Percentiles rank a stretch among this genome's conserved stretches.
phyloP scores from a whole-genome alignment of 208 protist genomes.

The Wallacemonas sp. region DNA sequence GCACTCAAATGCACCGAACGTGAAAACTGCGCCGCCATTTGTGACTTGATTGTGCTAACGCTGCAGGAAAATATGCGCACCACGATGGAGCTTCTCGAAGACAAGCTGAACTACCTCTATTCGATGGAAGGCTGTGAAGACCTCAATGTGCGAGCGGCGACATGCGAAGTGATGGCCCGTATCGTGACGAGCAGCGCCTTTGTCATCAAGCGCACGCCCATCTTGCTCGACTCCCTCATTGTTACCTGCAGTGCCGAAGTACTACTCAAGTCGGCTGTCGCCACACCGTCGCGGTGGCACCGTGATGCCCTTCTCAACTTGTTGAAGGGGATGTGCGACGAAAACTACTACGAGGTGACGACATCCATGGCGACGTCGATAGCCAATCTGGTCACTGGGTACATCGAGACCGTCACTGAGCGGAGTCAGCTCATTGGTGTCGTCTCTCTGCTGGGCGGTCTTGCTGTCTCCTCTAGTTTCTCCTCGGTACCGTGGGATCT shows the following conservation, averaged over 20 bases:
- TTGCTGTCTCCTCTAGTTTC: constrained; percentile 50
- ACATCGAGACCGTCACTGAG: constrained; percentile 41
- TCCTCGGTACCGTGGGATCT: constrained; percentile 56
- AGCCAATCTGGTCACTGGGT: constrained; percentile 34
- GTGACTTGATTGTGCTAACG: constrained; percentile 42
- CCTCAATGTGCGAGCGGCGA: constrained; percentile 38
- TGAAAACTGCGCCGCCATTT: constrained; percentile 42
- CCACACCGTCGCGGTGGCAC: constrained; percentile 60
- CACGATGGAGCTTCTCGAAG: constrained; percentile 63
- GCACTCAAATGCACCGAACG: constrained; percentile 39
- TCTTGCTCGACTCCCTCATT: constrained; percentile 64
- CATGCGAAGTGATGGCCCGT: constrained; percentile 62
- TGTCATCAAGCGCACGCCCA: constrained; percentile 72
- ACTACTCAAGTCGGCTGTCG: constrained; percentile 55
- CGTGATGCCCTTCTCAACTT: constrained; percentile 55
- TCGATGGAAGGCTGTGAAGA: constrained; percentile 17
- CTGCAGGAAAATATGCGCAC: constrained; percentile 76
- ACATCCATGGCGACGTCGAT: constrained; percentile 40
- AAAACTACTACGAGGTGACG: constrained; percentile 73
- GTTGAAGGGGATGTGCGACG: constrained; percentile 59
- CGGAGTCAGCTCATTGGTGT: constrained; percentile 53
- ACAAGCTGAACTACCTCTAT: constrained; percentile 35
- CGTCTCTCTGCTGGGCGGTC: constrained; percentile 42
- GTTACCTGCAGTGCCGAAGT: constrained; percentile 37
- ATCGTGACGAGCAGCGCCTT: constrained; percentile 52